Conservation (phyloP, 768 basidiomycete species). For the Macrolepiota dolichaula region DNA sequence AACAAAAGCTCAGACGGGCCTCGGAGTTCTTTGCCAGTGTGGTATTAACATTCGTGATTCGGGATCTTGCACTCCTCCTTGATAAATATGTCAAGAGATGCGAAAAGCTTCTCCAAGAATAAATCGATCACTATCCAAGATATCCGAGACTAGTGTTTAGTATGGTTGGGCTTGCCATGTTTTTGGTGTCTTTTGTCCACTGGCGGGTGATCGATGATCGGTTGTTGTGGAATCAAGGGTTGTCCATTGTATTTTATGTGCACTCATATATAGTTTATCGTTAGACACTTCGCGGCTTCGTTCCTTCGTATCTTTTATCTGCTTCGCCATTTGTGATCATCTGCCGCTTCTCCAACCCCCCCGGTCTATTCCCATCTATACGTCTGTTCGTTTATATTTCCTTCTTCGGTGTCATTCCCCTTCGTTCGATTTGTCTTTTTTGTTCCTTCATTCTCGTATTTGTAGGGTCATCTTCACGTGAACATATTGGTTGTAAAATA, state of each 20-base stretch:
- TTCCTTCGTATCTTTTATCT: slow-evolving; percentile 21
- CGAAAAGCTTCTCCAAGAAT: slow-evolving; percentile 89
- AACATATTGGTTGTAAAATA: slow-evolving; percentile 10
- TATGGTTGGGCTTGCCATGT: neutral
- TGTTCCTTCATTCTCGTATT: slow-evolving; percentile 4
- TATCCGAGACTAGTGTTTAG: neutral
- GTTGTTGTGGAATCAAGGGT: slow-evolving; percentile 6
- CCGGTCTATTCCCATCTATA: slow-evolving; percentile 11
- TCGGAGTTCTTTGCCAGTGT: slow-evolving; percentile 94
- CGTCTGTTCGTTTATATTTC: slow-evolving; percentile 3
- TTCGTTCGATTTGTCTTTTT: neutral
- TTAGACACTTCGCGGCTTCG: slow-evolving; percentile 22
- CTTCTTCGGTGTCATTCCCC: neutral
- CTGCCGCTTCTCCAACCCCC: slow-evolving; percentile 10
- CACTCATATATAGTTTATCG: slow-evolving; percentile 28
- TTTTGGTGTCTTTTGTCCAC: neutral
- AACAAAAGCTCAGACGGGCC: slow-evolving; percentile 71
- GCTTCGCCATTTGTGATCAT: slow-evolving; percentile 25
- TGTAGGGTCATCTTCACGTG: slow-evolving; percentile 1
- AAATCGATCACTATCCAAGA: slow-evolving; percentile 16
- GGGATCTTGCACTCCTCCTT: slow-evolving; percentile 78
- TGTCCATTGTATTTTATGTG: slow-evolving; percentile 22
- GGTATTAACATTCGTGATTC: slow-evolving; percentile 85
- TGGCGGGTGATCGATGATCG: neutral
- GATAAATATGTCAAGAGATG: slow-evolving; percentile 95